Evolutionary conservation across 441 rosid species (phyloP).

Genomic region (Euphorbia schlechtendalii): DNA sequence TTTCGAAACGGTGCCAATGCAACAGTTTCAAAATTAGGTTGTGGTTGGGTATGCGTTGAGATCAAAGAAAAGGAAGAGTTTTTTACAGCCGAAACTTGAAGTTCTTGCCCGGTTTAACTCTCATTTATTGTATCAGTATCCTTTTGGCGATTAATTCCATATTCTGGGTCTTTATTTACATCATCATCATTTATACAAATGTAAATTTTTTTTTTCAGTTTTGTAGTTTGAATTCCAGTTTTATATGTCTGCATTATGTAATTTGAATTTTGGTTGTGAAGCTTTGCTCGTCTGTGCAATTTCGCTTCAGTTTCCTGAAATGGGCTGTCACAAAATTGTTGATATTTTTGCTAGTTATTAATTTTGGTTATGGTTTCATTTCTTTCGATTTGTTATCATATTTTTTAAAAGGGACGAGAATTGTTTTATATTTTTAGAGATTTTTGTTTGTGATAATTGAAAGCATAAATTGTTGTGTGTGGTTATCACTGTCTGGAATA

Average conservation of each 20-base stretch:
- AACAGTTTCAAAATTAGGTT: constrained; percentile 36
- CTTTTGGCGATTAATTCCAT: background rate
- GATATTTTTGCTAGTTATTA: constrained; percentile 9
- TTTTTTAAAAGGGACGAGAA: background rate
- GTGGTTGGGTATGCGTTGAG: constrained; percentile 86
- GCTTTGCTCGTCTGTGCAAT: background rate
- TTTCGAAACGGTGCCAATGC: constrained; percentile 13
- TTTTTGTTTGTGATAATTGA: constrained; percentile 15
- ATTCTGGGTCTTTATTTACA: too few species aligned
- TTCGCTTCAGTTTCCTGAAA: too few species aligned
- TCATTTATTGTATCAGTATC: background rate
- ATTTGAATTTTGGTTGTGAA: constrained; percentile 7
- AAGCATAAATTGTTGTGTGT: background rate
- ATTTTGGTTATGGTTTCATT: too few species aligned
- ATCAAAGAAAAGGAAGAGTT: constrained; percentile 76
- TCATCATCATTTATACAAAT: background rate
- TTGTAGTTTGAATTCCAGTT: too few species aligned
- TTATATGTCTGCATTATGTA: too few species aligned
- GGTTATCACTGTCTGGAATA: constrained; percentile 18
- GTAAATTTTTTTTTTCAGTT: too few species aligned
- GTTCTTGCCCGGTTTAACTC: constrained; percentile 55
- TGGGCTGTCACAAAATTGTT: constrained; percentile 17
- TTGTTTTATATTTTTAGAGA: constrained; percentile 17
- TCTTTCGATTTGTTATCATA: background rate
- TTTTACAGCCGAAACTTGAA: constrained; percentile 84